Evolutionary conservation across 345 rosid species (phyloP).

Genomic region (Populus ilicifolia): DNA sequence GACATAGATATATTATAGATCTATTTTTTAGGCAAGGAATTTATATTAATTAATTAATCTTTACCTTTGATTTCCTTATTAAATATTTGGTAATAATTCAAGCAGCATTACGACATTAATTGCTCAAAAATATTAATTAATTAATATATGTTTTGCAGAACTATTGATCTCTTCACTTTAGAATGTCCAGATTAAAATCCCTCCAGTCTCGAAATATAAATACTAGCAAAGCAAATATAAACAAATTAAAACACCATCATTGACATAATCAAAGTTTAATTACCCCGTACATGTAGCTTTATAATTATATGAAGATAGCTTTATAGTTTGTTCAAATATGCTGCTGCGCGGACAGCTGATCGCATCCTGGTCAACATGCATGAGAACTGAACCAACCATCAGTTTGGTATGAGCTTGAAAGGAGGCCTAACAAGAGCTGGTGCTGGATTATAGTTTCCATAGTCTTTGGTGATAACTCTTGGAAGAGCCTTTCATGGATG

Average conservation of each 20-base stretch:
- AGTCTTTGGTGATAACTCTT: slow-evolving; percentile 58
- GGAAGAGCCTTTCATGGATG: slow-evolving; percentile 62
- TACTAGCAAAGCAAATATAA: neutral
- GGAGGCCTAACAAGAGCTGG: slow-evolving; percentile 79
- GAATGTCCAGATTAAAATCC: neutral
- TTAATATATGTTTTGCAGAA: too few species aligned
- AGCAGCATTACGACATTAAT: too few species aligned
- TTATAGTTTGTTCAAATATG: neutral
- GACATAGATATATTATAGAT: too few species aligned
- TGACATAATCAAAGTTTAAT: neutral
- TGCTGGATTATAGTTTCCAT: slow-evolving; percentile 66
- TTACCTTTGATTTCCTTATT: too few species aligned
- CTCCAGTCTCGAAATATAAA: neutral
- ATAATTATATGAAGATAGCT: too few species aligned
- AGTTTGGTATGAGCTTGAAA: slow-evolving; percentile 92
- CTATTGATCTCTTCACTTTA: too few species aligned
- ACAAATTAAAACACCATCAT: neutral
- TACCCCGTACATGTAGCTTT: neutral
- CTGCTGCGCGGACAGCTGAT: slow-evolving; percentile 1
- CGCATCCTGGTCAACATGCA: neutral
- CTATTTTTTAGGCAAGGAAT: too few species aligned
- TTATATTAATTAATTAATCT: too few species aligned
- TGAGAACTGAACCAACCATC: slow-evolving; percentile 15
- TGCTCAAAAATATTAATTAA: too few species aligned
- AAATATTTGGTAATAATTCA: too few species aligned